Percentiles rank a stretch among this genome's conserved stretches.
Conservation (phyloP, 495 filamentous ascomycete genomes). For the Aspergillus diversus region DNA sequence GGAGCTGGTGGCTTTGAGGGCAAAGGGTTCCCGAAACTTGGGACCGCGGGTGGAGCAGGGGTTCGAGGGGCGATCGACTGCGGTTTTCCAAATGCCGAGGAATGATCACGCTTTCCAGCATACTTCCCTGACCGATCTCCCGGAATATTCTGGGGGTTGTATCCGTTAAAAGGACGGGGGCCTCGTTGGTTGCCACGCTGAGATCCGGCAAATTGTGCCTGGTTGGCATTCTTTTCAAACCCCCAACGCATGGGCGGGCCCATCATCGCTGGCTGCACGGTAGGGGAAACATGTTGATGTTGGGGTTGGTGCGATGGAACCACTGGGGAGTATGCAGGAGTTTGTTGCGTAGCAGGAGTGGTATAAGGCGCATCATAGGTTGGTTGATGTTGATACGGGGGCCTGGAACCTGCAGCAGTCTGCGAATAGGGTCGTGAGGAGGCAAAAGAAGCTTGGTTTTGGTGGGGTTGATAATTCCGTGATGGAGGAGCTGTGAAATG, state of each 20-base stretch:
- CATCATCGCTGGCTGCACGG: conserved; percentile 55
- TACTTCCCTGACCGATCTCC: conserved; percentile 45
- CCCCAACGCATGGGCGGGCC: conserved; percentile 62
- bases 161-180: conserved; percentile 49
- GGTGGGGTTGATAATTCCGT: conserved; percentile 31
- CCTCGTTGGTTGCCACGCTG: conserved; percentile 36
- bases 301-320: conserved; percentile 20
- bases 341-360: conserved; percentile 27
- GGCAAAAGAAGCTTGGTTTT: conserved; percentile 28
- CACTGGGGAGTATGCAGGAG: conserved; percentile 32
- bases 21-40: conserved; percentile 64
- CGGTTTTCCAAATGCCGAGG: conserved; percentile 47
- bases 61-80: conserved; percentile 40
- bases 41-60: conserved; percentile 59
- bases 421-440: conserved; percentile 35
- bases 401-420: conserved; percentile 28
- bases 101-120: conserved; percentile 44
- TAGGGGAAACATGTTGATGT: conserved; percentile 27
- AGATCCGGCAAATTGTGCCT: conserved; percentile 26
- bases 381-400: conserved; percentile 34
- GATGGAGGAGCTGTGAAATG: conserved; percentile 34
- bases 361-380: conserved; percentile 37
- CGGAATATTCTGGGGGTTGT: conserved; percentile 39
- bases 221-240: conserved; percentile 46
- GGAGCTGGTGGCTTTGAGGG: conserved; percentile 63